Percentiles rank a stretch among this genome's conserved stretches.
phyloP scores from a whole-genome alignment of 208 protist genomes.

The Wallacemonas sp. region DNA sequence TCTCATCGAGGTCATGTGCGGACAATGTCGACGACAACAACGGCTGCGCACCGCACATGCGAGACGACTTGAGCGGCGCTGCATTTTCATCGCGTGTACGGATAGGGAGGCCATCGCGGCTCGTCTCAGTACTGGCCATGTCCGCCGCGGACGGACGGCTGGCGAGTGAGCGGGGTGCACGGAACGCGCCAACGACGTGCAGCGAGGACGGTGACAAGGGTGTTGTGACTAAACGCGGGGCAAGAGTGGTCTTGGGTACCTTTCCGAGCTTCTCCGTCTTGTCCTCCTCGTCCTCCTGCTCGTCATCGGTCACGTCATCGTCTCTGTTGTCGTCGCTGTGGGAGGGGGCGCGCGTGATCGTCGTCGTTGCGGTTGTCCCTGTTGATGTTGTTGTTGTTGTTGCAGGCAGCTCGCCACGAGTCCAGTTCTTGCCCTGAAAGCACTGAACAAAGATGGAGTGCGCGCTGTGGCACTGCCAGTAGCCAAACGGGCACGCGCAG shows the following conservation, averaged over 20 bases:
- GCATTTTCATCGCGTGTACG: too few relatives aligned
- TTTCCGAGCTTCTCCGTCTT: too few relatives aligned
- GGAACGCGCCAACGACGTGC: slow-evolving; percentile 27
- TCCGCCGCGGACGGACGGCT: neutral
- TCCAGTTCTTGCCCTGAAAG: slow-evolving; percentile 53
- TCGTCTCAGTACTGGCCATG: too few relatives aligned
- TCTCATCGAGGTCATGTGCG: too few relatives aligned
- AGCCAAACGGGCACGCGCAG: slow-evolving; percentile 47
- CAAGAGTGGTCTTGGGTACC: too few relatives aligned
- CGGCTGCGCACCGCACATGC: too few relatives aligned
- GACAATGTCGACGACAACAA: too few relatives aligned
- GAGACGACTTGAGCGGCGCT: too few relatives aligned
- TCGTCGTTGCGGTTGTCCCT: neutral
- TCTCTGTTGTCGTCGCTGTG: neutral
- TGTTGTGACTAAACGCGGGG: too few relatives aligned
- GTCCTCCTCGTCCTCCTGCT: neutral
- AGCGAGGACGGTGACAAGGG: neutral
- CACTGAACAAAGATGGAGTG: slow-evolving; percentile 73
- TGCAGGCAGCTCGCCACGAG: slow-evolving; percentile 3
- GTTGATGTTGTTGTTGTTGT: neutral
- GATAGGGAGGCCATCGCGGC: too few relatives aligned
- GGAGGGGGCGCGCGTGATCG: too few relatives aligned
- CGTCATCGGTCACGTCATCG: neutral
- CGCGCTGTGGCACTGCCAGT: slow-evolving; percentile 47
- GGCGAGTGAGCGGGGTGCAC: slow-evolving; percentile 20